Evolutionary conservation across 148 eudicot genomes (phyloP).

Genomic region (Rhododendron williamsianum): DNA sequence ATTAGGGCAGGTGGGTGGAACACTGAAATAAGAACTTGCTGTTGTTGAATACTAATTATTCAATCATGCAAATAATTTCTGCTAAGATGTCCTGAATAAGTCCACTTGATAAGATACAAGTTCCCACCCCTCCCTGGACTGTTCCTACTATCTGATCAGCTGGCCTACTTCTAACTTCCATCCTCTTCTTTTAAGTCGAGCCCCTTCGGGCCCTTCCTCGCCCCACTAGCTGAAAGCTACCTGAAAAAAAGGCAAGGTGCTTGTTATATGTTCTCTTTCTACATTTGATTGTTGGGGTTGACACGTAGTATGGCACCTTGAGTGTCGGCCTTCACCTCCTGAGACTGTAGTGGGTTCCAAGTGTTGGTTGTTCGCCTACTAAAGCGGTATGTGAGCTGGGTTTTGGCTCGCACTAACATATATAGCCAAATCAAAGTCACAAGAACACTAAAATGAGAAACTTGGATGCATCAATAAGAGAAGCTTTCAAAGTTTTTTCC

Average conservation of each 20-base stretch:
- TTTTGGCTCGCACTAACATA: neutral
- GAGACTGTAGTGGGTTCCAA: neutral
- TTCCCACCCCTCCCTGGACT: too few relatives aligned
- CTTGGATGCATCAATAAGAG: neutral
- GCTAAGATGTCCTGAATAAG: neutral
- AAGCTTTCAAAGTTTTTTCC: neutral
- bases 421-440: neutral
- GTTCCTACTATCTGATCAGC: too few relatives aligned
- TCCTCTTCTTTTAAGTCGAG: too few relatives aligned
- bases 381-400: neutral
- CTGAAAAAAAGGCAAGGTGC: neutral
- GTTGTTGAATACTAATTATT: neutral
- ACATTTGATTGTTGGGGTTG: neutral
- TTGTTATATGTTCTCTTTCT: neutral
- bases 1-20: conserved; percentile 67
- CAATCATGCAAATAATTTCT: neutral
- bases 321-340: neutral
- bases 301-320: neutral
- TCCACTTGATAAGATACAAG: too few relatives aligned
- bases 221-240: too few relatives aligned
- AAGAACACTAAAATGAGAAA: neutral
- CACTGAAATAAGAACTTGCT: neutral
- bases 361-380: neutral
- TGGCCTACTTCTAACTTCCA: too few relatives aligned
- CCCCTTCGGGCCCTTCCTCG: too few relatives aligned